Percentiles rank a stretch among this genome's conserved stretches.
These are phyloP conservation scores for Solanum corneliomulleri DNA, from an alignment of 257 asterid species.

Conservation along the genomic window DNA sequence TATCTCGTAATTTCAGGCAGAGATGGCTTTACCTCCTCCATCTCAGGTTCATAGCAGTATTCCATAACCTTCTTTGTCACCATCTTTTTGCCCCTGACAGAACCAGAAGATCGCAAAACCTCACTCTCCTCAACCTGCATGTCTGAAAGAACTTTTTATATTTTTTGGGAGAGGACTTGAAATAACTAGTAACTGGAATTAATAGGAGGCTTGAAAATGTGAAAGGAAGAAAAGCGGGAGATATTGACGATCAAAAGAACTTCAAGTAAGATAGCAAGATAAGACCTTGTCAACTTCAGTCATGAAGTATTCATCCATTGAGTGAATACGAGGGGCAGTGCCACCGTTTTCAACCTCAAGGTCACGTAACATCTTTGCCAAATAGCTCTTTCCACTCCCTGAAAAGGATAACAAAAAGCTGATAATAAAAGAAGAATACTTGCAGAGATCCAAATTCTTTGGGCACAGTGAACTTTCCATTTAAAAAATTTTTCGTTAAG, in stretches of 20 bases:
- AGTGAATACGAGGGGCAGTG: slow-evolving; percentile 78
- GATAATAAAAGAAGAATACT: background rate
- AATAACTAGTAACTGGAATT: background rate
- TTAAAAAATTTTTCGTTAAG: background rate
- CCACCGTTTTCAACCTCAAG: slow-evolving; percentile 96
- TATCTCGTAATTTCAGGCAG: background rate
- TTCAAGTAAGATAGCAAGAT: background rate
- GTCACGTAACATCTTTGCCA: slow-evolving; percentile 84
- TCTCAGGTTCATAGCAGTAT: slow-evolving; percentile 93
- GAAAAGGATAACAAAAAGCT: slow-evolving; percentile 11
- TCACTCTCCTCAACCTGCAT: slow-evolving; percentile 66
- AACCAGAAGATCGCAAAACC: slow-evolving; percentile 42
- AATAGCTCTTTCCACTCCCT: slow-evolving; percentile 99
- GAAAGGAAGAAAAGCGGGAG: background rate
- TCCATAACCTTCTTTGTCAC: slow-evolving; percentile 66
- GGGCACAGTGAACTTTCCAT: background rate
- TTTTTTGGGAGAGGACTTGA: background rate
- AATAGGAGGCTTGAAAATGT: background rate
- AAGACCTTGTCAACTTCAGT: slow-evolving; percentile 91
- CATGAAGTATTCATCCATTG: slow-evolving; percentile 99
- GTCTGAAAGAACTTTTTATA: background rate
- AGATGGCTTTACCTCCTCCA: slow-evolving; percentile 75
- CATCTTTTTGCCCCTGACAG: slow-evolving; percentile 56
- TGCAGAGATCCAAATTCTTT: background rate
- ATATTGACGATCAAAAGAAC: background rate